These are phyloP conservation scores for Kwoniella dejecticola DNA, from an alignment of 768 basidiomycete genomes.

Conservation along the genomic window DNA sequence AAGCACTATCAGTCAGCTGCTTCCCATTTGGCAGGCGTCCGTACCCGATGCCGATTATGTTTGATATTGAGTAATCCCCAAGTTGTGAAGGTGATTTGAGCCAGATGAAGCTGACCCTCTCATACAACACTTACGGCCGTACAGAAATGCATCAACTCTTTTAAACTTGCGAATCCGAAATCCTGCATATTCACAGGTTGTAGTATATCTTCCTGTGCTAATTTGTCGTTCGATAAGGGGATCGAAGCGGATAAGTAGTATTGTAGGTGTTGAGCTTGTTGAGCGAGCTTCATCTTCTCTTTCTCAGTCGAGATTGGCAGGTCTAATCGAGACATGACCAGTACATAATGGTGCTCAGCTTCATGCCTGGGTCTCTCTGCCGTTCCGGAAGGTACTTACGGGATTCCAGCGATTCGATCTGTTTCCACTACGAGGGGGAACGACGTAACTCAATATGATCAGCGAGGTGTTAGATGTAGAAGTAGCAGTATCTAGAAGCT, in stretches of 20 bases:
- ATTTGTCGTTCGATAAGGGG: not conserved
- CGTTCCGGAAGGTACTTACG: conserved; percentile 61
- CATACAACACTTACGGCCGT: conserved; percentile 43
- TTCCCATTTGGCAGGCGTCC: too few species aligned
- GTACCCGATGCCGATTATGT: too few species aligned
- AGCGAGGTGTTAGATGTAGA: not conserved
- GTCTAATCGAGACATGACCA: conserved; percentile 59
- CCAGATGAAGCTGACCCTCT: not conserved
- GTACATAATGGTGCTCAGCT: conserved; percentile 59
- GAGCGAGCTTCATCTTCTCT: conserved; percentile 41
- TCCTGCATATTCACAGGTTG: conserved; percentile 32
- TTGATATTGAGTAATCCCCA: not conserved
- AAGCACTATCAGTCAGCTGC: too few species aligned
- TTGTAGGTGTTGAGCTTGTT: conserved; percentile 43
- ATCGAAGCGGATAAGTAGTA: conserved; percentile 48
- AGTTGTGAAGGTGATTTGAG: not conserved
- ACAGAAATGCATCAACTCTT: conserved; percentile 47
- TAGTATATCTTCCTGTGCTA: conserved; percentile 2
- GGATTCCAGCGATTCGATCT: conserved; percentile 72
- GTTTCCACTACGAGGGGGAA: conserved; percentile 62
- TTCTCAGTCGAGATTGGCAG: conserved; percentile 61
- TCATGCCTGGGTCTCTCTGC: conserved; percentile 53
- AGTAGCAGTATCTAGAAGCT: too few species aligned
- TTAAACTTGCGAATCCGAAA: conserved; percentile 34
- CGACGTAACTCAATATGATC: not conserved